Base-by-base conservation (phyloP, 2,329 filamentous ascomycete genomes). In the Colletotrichum acutatum region DNA sequence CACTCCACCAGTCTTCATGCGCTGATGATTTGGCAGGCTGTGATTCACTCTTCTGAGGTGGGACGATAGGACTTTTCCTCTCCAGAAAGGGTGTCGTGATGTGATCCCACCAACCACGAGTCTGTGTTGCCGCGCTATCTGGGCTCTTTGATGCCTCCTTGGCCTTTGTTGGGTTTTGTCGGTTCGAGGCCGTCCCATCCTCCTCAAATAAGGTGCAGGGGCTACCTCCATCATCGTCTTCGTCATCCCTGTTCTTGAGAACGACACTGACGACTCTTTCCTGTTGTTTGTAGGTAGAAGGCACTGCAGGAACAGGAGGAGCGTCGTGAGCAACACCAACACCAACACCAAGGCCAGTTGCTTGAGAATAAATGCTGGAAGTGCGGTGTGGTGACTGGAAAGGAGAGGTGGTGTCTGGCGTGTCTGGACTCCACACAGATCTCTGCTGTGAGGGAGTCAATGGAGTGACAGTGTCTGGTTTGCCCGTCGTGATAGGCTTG, bases 51-150 rank as follows among this genome's bases (percentile, higher is more conserved):
- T 66, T 63, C 42, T 49, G 42, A 26, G 66, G 60, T 30, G 68
- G 63, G 11, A 59, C 63, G 12, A 73, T 9, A 19, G 74, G 74
- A 53, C 75, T 75, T 60, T 70, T 81, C 77, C 76, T 86, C 77
- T 88, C 85, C 19, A 82, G 77, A 77, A 95, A 95, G 0, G 93
- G 93, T 1, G 93, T 93, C 8, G 89, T 91, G 68, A 95, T 90
- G 75, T 93, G 87, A 77, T 94, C 93, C 93, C 93, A 95, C 93
- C 93, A 95, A 24, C 93, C 93, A 72, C 87, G 86, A 30, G 91
- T 92, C 68, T 86, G 87, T 12, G 89, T 87, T 54, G 85, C 87
- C 32, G 88, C 89, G 53, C 88, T 89, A 60, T 86, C 81, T 57
- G 86, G 80, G 54, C 83, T 82, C 75, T 84, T 61, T 59, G 80